phyloP scores from a whole-genome alignment of 495 filamentous ascomycete species.

The Annulohypoxylon maeteangense region DNA sequence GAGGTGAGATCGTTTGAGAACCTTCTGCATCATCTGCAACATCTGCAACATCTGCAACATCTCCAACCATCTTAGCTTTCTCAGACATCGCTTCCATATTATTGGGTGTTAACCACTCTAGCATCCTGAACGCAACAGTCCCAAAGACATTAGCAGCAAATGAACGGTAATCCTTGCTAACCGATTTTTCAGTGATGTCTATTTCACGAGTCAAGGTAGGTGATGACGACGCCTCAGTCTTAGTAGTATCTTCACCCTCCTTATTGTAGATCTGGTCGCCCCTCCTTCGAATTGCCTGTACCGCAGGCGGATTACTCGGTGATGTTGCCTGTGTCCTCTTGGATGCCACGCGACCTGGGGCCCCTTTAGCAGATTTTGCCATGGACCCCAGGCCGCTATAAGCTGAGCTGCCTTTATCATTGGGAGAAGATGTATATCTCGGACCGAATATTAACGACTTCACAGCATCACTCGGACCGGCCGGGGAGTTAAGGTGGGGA shows the following conservation, averaged over 20 bases:
- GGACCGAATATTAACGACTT: constrained; percentile 53
- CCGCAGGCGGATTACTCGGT: background rate
- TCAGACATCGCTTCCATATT: constrained; percentile 56
- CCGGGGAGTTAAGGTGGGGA: constrained; percentile 58
- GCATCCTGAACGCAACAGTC: constrained; percentile 78
- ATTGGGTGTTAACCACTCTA: constrained; percentile 78
- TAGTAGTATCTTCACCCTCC: constrained; percentile 28
- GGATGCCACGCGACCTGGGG: constrained; percentile 3
- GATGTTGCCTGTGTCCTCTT: constrained; percentile 12
- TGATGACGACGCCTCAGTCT: background rate
- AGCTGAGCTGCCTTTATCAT: constrained; percentile 18
- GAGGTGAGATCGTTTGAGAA: constrained; percentile 6
- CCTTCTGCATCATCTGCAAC: constrained; percentile 13
- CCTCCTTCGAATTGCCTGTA: constrained; percentile 29
- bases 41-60: constrained; percentile 8
- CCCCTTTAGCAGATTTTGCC: constrained; percentile 16
- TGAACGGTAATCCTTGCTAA: constrained; percentile 80
- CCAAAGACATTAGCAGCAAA: constrained; percentile 86
- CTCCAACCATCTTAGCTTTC: constrained; percentile 34
- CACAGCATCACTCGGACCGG: constrained; percentile 52
- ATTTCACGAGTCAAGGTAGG: constrained; percentile 21
- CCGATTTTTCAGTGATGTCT: constrained; percentile 57
- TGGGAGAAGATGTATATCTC: constrained; percentile 37
- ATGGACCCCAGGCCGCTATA: constrained; percentile 9
- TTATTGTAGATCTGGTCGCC: constrained; percentile 28